phyloP scores from a whole-genome alignment of 2,329 filamentous ascomycete species.

The Ceratocystis destructans region DNA sequence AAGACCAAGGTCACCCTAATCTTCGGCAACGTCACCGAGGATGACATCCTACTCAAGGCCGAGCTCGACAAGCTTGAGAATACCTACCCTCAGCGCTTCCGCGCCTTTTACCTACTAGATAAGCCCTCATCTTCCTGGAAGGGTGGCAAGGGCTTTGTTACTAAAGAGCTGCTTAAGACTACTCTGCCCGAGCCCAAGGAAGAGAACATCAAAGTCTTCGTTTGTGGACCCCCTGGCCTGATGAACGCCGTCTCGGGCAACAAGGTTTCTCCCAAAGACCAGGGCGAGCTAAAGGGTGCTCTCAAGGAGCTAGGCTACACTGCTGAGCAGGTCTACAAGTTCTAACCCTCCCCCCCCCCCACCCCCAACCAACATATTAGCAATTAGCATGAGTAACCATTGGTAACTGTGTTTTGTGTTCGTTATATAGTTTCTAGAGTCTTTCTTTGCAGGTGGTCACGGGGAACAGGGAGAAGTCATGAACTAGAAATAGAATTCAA shows the following conservation, averaged over 20 bases:
- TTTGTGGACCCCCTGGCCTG: constrained; percentile 82
- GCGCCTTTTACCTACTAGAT: constrained; percentile 86
- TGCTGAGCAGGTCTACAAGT: constrained; percentile 83
- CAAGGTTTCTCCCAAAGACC: constrained; percentile 87
- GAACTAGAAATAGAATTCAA: constrained; percentile 3
- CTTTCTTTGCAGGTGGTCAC: background rate
- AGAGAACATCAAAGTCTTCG: constrained; percentile 90
- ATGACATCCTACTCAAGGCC: constrained; percentile 81
- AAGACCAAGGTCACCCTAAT: constrained; percentile 96
- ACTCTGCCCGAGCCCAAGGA: constrained; percentile 85
- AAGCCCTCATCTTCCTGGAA: constrained; percentile 66
- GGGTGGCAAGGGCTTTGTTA: constrained; percentile 67
- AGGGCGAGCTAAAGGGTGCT: constrained; percentile 73
- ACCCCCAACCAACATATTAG: background rate
- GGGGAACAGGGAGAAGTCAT: background rate
- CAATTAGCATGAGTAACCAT: no score
- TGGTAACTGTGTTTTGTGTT: background rate
- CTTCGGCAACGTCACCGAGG: constrained; percentile 77
- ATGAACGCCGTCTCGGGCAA: constrained; percentile 84
- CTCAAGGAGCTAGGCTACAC: constrained; percentile 66
- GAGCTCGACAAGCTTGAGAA: constrained; percentile 83
- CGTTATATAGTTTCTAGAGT: no score
- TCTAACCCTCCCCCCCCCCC: no score
- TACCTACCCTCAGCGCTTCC: constrained; percentile 87
- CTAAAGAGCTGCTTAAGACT: constrained; percentile 85